Conservation (phyloP, 148 eudicot genomes). For the Rhododendron kiyosumense region DNA sequence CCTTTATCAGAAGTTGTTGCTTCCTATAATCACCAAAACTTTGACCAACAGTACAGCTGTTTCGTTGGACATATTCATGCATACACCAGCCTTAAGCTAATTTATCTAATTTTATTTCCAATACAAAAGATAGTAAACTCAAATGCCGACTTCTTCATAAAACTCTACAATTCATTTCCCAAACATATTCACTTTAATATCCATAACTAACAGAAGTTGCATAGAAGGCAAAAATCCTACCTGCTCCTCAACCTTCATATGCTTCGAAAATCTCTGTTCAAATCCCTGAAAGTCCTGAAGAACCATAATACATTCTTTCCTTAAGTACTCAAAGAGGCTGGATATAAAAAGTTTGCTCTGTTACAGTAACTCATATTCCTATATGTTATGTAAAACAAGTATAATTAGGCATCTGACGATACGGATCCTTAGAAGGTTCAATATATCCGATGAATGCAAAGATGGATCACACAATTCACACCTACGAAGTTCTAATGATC, state of each 20-base stretch:
- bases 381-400: not conserved
- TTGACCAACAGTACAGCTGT: not conserved
- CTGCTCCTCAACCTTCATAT: constrained; percentile 94
- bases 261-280: constrained; percentile 92
- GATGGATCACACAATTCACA: constrained; percentile 28
- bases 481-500: constrained; percentile 85
- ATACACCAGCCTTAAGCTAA: not conserved
- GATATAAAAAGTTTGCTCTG: not conserved
- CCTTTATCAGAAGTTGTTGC: too few species aligned
- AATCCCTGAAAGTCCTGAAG: constrained; percentile 63
- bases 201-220: constrained; percentile 1
- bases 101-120: not conserved
- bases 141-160: not conserved
- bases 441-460: not conserved
- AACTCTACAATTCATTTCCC: not conserved
- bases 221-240: constrained; percentile 29
- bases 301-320: not conserved
- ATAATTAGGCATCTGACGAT: not conserved
- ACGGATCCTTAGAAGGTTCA: not conserved
- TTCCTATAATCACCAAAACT: too few species aligned
- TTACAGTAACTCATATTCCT: not conserved
- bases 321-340: not conserved
- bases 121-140: not conserved
- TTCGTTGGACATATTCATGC: not conserved
- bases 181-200: not conserved